Conservation (phyloP, 2,329 filamentous ascomycete genomes). For the Botrytis fabae region DNA sequence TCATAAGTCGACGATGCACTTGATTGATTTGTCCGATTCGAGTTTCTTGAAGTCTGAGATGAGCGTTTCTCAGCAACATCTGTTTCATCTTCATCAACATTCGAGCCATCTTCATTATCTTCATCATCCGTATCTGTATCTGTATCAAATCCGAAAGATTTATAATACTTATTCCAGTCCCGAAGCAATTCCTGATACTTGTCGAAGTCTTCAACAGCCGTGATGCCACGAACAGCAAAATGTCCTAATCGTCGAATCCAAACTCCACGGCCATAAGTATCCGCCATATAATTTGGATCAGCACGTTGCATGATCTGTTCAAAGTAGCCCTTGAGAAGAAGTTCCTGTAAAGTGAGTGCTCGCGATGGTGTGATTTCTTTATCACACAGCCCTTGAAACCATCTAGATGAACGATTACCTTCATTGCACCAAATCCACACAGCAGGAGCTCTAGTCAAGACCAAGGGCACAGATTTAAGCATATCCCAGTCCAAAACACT, state of each 20-base stretch:
- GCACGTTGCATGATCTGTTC: constrained; percentile 3
- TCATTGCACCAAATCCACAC: constrained; percentile 30
- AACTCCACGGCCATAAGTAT: constrained; percentile 8
- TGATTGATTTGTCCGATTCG: neutral
- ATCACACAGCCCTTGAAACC: constrained; percentile 16
- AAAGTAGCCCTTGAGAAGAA: constrained; percentile 29
- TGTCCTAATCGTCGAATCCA: constrained; percentile 10
- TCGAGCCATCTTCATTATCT: neutral
- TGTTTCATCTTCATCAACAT: too few species aligned
- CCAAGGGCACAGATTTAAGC: constrained; percentile 24
- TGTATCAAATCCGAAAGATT: neutral
- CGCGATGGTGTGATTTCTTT: constrained; percentile 7
- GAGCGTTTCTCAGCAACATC: neutral
- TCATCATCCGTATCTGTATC: neutral
- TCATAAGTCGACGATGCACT: neutral
- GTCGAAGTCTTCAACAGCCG: neutral
- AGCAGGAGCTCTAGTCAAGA: constrained; percentile 26
- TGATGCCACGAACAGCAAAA: neutral
- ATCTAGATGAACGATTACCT: constrained; percentile 2
- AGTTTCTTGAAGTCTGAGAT: neutral
- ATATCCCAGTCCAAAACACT: constrained; percentile 33
- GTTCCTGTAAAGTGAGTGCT: constrained; percentile 26
- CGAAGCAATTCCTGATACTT: neutral
- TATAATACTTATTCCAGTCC: neutral
- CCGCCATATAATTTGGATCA: constrained; percentile 6